Percentiles rank a stretch among this genome's conserved stretches.
Evolutionary conservation across 805 yeast genomes (phyloP).

Genomic region (Cyberlindnera meyerae): DNA sequence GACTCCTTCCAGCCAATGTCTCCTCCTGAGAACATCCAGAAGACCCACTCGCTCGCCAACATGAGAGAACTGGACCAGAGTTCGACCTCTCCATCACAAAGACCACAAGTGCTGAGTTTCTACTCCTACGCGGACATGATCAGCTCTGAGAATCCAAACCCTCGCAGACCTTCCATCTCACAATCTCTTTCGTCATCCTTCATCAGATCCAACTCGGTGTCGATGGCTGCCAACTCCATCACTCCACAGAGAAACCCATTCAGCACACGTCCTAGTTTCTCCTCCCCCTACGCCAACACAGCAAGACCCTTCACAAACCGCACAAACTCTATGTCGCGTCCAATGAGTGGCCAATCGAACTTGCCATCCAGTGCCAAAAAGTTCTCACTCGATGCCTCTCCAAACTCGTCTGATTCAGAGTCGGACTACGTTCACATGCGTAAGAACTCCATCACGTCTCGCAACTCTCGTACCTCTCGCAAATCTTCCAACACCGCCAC

Average conservation of each 20-base stretch:
- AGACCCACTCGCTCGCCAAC: conserved; percentile 23
- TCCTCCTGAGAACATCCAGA: conserved; percentile 19
- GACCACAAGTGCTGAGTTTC: conserved; percentile 37
- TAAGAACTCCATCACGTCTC: conserved; percentile 14
- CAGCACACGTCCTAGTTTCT: conserved; percentile 24
- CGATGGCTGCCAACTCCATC: conserved; percentile 16
- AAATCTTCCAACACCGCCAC: conserved; percentile 4
- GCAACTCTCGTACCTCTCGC: conserved; percentile 7
- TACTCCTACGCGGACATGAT: conserved; percentile 80
- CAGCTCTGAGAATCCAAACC: conserved; percentile 52
- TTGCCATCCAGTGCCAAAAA: background rate
- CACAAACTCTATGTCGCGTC: conserved; percentile 9
- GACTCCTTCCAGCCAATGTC: conserved; percentile 5
- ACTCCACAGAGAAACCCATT: conserved; percentile 23
- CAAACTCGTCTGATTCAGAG: conserved; percentile 27
- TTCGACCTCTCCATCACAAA: conserved; percentile 14
- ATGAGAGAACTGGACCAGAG: conserved; percentile 22
- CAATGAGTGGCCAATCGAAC: background rate
- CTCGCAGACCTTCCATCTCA: conserved; percentile 57
- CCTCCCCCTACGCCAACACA: conserved; percentile 29
- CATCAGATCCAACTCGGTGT: conserved; percentile 17
- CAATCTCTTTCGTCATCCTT: conserved; percentile 35
- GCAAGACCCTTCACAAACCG: conserved; percentile 13
- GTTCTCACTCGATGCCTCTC: conserved; percentile 15
- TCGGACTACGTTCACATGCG: conserved; percentile 18